Evolutionary conservation across 495 filamentous ascomycete species (phyloP).

Genomic region (Niebla homalea): DNA sequence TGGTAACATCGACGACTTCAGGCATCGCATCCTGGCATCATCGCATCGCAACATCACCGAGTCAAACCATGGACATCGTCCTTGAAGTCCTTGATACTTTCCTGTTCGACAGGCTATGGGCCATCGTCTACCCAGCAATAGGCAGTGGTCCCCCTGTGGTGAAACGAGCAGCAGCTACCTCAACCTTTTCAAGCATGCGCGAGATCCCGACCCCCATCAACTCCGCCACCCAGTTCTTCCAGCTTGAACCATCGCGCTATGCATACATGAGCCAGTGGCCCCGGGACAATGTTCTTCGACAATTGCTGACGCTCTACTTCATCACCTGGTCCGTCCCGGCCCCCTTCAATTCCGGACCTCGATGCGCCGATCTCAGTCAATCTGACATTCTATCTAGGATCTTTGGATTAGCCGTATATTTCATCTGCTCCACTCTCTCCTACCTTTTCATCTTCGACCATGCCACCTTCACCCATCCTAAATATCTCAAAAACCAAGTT

Average conservation of each 20-base stretch:
- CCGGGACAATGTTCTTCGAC: slow-evolving; percentile 68
- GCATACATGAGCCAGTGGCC: slow-evolving; percentile 74
- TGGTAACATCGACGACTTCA: too few relatives aligned
- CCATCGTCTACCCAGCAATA: slow-evolving; percentile 52
- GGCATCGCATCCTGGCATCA: too few relatives aligned
- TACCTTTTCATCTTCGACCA: slow-evolving; percentile 94
- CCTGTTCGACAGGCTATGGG: slow-evolving; percentile 70
- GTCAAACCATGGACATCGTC: slow-evolving; percentile 67
- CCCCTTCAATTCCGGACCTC: too few relatives aligned
- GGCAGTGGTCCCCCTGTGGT: slow-evolving; percentile 26
- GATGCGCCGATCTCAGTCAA: too few relatives aligned
- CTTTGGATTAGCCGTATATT: slow-evolving; percentile 76
- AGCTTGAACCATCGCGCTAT: slow-evolving; percentile 55
- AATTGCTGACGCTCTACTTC: slow-evolving; percentile 60
- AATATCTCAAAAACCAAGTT: slow-evolving; percentile 92
- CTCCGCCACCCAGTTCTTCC: slow-evolving; percentile 59
- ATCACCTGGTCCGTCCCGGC: slow-evolving; percentile 61
- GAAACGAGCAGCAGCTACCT: slow-evolving; percentile 15
- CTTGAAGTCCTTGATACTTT: slow-evolving; percentile 78
- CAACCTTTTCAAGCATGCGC: slow-evolving; percentile 26
- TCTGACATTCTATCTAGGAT: slow-evolving; percentile 41
- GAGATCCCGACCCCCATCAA: slow-evolving; percentile 47
- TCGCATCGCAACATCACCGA: not conserved
- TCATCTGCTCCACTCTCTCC: slow-evolving; percentile 66
- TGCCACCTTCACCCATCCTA: slow-evolving; percentile 74